Percentiles rank a stretch among this genome's conserved stretches.
Evolutionary conservation across 495 filamentous ascomycete species (phyloP).

Genomic region (Aspergillus wentii): DNA sequence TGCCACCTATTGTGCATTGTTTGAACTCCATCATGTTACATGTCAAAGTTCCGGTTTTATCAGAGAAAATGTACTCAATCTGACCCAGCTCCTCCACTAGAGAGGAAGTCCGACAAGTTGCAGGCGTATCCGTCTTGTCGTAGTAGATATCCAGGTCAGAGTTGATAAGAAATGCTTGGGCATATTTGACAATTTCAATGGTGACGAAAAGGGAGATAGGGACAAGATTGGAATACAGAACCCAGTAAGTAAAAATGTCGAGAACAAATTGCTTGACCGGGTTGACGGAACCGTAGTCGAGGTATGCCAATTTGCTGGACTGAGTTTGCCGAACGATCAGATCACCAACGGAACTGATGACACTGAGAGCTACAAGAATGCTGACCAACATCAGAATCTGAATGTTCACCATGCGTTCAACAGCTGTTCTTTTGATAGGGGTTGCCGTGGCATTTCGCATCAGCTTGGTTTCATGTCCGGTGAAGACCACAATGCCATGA

Average conservation of each 20-base stretch:
- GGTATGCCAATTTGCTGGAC: slow-evolving; percentile 58
- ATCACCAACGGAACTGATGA: slow-evolving; percentile 89
- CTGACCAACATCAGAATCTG: slow-evolving; percentile 86
- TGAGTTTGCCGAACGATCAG: slow-evolving; percentile 66
- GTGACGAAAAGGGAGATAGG: slow-evolving; percentile 98
- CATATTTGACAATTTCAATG: slow-evolving; percentile 96
- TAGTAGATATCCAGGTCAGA: slow-evolving; percentile 98
- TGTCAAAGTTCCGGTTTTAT: slow-evolving; percentile 98
- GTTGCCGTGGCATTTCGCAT: slow-evolving; percentile 98
- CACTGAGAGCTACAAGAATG: slow-evolving; percentile 78
- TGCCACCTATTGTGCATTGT: slow-evolving; percentile 85
- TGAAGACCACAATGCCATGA: slow-evolving; percentile 95
- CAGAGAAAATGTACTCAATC: slow-evolving; percentile 98
- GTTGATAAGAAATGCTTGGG: slow-evolving; percentile 93
- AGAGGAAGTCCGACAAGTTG: slow-evolving; percentile 91
- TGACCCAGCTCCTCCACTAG: slow-evolving; percentile 97
- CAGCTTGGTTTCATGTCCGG: slow-evolving; percentile 96
- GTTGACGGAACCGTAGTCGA: slow-evolving; percentile 56
- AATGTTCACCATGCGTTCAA: slow-evolving; percentile 87
- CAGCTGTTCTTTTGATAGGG: slow-evolving; percentile 94
- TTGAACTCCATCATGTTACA: slow-evolving; percentile 99
- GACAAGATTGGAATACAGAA: slow-evolving; percentile 94
- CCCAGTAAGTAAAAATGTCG: slow-evolving; percentile 98
- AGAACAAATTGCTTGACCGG: slow-evolving; percentile 80
- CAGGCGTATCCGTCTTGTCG: slow-evolving; percentile 89